Percentiles rank a stretch among this genome's conserved stretches.
These are phyloP conservation scores for Diaporthe sp. DNA, from an alignment of 2,329 filamentous ascomycete genomes.

Conservation along the genomic window DNA sequence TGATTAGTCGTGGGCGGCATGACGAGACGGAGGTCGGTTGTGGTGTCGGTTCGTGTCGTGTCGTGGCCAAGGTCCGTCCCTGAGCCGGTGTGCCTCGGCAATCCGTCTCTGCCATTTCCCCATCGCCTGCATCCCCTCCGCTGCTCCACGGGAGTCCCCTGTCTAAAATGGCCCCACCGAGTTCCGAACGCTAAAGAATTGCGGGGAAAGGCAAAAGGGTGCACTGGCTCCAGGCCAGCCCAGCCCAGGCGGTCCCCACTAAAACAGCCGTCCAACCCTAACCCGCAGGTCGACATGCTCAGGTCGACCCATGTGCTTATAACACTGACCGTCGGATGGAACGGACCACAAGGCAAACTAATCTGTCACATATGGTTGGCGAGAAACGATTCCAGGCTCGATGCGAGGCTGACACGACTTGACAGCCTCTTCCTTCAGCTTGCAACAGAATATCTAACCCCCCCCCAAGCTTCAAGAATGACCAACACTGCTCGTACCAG, in stretches of 20 bases:
- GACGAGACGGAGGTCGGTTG: conserved; percentile 7
- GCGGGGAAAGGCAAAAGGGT: conserved; percentile 1
- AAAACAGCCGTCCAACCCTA: neutral
- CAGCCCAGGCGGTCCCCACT: neutral
- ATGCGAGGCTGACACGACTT: neutral
- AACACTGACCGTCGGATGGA: neutral
- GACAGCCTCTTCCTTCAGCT: neutral
- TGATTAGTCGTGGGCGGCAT: conserved; percentile 19
- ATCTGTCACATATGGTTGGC: neutral
- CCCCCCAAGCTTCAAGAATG: neutral
- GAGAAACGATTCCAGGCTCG: neutral
- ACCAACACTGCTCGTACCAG: neutral
- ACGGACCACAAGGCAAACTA: neutral
- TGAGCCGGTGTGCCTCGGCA: conserved; percentile 28
- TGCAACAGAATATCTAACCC: neutral
- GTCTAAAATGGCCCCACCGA: conserved; percentile 2
- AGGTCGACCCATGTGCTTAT: neutral
- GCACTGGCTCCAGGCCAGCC: neutral
- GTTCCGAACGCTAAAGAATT: neutral
- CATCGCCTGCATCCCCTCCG: conserved; percentile 2
- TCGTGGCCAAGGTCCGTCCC: conserved; percentile 22
- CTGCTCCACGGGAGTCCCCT: conserved; percentile 13
- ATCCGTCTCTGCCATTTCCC: conserved; percentile 6
- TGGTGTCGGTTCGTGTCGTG: conserved; percentile 24
- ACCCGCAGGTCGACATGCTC: neutral